These are phyloP conservation scores for Tetrapyrgos nigripes DNA, from an alignment of 1,284 basidiomycete genomes.

Conservation along the genomic window DNA sequence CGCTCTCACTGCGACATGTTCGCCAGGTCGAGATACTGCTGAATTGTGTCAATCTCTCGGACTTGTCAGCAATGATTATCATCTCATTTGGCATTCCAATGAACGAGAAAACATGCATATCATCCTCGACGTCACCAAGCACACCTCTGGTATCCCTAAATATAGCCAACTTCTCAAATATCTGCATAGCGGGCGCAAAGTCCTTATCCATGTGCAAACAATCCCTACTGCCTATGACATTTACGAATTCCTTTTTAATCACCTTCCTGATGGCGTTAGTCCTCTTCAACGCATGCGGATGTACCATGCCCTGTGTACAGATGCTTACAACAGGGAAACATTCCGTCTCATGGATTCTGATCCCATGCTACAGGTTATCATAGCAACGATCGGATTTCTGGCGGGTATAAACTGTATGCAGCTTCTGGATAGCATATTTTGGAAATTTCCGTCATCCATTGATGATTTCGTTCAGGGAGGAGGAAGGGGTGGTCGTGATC, in stretches of 20 bases:
- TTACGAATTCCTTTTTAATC: background rate
- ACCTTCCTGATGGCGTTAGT: background rate
- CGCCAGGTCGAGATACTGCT: background rate
- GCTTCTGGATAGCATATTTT: background rate
- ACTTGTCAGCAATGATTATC: background rate
- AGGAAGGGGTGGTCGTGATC: background rate
- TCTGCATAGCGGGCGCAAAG: background rate
- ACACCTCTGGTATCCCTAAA: background rate
- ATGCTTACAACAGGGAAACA: constrained; percentile 1
- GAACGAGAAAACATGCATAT: constrained; percentile 5
- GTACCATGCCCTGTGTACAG: background rate
- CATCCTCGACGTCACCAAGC: background rate
- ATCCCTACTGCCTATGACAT: background rate
- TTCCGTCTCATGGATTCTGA: background rate
- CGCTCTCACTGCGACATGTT: constrained; percentile 7
- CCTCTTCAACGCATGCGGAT: background rate
- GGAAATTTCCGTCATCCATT: background rate
- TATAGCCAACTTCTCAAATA: background rate
- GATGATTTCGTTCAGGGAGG: background rate
- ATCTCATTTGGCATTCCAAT: constrained; percentile 2
- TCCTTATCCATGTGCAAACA: constrained; percentile 1
- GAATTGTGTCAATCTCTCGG: constrained; percentile 9
- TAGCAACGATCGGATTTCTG: constrained; percentile 5
- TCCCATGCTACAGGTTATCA: background rate
- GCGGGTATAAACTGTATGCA: background rate